Conservation (phyloP, 805 yeast species). For the Wickerhamomyces rabaulensis region DNA sequence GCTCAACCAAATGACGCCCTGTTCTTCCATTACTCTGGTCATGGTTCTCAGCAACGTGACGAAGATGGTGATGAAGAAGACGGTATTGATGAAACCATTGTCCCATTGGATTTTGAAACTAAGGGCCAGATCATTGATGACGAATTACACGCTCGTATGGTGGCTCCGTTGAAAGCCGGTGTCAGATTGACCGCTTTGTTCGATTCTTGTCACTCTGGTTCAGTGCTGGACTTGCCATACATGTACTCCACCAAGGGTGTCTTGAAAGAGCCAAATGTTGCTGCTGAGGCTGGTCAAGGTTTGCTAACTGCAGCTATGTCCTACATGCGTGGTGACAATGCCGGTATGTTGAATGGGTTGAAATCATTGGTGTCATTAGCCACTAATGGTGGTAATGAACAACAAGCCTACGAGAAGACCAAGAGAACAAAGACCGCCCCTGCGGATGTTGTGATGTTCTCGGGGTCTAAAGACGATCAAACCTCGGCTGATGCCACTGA, state of each 20-base stretch:
- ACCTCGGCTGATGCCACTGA: conserved; percentile 79
- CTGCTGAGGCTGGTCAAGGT: conserved; percentile 70
- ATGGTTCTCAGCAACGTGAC: conserved; percentile 74
- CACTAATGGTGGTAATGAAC: conserved; percentile 32
- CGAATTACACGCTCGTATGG: conserved; percentile 65
- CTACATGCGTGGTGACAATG: conserved; percentile 53
- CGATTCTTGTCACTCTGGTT: conserved; percentile 85
- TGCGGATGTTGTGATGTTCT: conserved; percentile 70
- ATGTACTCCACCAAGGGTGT: conserved; percentile 80
- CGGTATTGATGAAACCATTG: conserved; percentile 67
- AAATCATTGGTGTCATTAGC: conserved; percentile 37
- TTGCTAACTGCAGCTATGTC: conserved; percentile 54
- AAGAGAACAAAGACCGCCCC: conserved; percentile 58
- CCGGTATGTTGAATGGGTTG: conserved; percentile 38
- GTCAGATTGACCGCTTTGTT: conserved; percentile 74
- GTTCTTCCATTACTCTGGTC: conserved; percentile 83
- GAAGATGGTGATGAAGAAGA: conserved; percentile 70
- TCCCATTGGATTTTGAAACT: conserved; percentile 65
- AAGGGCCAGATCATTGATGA: conserved; percentile 73
- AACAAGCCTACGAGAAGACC: conserved; percentile 34
- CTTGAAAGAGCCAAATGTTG: conserved; percentile 71
- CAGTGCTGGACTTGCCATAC: conserved; percentile 76
- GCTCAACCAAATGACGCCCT: conserved; percentile 75
- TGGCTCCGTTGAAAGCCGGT: conserved; percentile 63
- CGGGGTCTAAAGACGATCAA: conserved; percentile 82